Conservation (phyloP, 208 protist genomes). For the Angomonas deanei region DNA sequence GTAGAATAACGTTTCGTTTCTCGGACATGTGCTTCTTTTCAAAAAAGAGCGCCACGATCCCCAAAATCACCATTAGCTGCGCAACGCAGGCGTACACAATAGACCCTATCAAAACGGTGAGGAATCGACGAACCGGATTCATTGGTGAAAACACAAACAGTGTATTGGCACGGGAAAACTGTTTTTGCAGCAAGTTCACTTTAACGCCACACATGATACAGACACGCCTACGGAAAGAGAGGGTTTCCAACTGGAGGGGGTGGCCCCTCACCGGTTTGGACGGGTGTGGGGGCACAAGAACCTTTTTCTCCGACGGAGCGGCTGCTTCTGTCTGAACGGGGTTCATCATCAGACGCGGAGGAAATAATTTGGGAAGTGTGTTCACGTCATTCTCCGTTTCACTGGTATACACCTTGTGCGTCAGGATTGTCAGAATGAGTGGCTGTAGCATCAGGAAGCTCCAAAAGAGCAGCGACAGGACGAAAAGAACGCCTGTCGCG, state of each 20-base stretch:
- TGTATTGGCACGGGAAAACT: not conserved
- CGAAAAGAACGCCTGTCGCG: constrained; percentile 37
- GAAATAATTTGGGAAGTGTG: not conserved
- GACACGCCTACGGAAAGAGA: not conserved
- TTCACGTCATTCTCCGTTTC: not conserved
- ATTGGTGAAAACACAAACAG: constrained; percentile 15
- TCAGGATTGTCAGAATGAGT: not conserved
- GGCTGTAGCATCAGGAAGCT: constrained; percentile 12
- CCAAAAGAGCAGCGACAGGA: constrained; percentile 15
- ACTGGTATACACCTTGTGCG: not conserved
- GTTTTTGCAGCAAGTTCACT: not conserved
- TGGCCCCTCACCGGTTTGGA: too few relatives aligned
- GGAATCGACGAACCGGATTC: constrained; percentile 16
- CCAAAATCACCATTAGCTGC: constrained; percentile 22
- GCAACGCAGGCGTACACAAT: constrained; percentile 26
- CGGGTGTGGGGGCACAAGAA: not conserved
- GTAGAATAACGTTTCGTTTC: constrained; percentile 11
- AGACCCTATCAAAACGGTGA: constrained; percentile 30
- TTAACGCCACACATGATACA: not conserved
- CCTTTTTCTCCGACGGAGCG: not conserved
- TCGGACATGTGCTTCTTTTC: constrained; percentile 14
- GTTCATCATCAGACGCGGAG: not conserved
- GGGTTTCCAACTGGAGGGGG: not conserved
- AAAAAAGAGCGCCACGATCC: constrained; percentile 52
- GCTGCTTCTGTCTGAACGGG: not conserved